Percentiles rank a stretch among this genome's conserved stretches.
phyloP scores from a whole-genome alignment of 148 eudicot species.

The Silene uniflora region DNA sequence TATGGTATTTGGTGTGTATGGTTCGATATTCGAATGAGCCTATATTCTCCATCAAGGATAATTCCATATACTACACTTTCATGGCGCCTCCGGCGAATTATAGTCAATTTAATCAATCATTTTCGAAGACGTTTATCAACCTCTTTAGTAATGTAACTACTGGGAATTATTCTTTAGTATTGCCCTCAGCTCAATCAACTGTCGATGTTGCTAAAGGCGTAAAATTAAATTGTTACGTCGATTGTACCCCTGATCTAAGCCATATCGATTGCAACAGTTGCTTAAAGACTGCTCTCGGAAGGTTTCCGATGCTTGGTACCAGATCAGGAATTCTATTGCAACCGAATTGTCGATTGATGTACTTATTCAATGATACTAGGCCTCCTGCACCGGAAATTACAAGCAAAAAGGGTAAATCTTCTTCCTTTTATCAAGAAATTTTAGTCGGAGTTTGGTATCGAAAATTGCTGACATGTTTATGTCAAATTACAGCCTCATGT shows the following conservation, averaged over 20 bases:
- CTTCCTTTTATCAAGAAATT: too few relatives aligned
- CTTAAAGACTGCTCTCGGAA: slow-evolving; percentile 10
- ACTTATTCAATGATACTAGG: neutral
- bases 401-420: neutral
- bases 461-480: neutral
- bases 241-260: slow-evolving; percentile 19
- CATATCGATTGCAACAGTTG: slow-evolving; percentile 8
- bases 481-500: neutral
- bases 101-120: slow-evolving; percentile 12
- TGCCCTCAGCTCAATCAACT: neutral
- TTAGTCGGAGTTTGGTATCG: too few relatives aligned
- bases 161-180: neutral
- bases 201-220: neutral
- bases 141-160: slow-evolving; percentile 1
- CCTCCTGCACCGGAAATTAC: neutral
- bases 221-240: neutral
- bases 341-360: slow-evolving; percentile 18
- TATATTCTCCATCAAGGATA: slow-evolving; percentile 18
- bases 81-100: neutral
- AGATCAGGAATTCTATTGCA: neutral
- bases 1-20: slow-evolving; percentile 25
- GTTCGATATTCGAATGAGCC: slow-evolving; percentile 9
- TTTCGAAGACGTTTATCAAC: slow-evolving; percentile 8
- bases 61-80: slow-evolving; percentile 1
- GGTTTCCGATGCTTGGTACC: neutral